Conservation (phyloP, 1,139 yeast species). For the Sugiyamaella japonica region DNA sequence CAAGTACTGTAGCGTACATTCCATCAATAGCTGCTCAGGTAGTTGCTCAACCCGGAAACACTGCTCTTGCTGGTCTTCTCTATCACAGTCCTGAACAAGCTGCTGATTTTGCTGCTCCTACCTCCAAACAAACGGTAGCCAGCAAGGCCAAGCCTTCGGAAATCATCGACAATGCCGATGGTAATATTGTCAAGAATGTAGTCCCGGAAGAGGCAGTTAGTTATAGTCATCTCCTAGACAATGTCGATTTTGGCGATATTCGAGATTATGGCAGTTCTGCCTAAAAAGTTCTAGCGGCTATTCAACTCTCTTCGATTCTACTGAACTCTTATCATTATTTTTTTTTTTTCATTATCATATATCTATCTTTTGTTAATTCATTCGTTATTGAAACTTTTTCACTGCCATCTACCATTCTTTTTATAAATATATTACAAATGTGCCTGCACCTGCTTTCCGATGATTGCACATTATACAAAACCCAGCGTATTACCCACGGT, state of each 20-base stretch:
- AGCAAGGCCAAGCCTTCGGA: not conserved
- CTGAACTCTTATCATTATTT: not conserved
- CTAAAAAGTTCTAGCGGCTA: not conserved
- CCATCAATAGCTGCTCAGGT: slow-evolving; percentile 10
- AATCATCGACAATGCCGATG: slow-evolving; percentile 9
- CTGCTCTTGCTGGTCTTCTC: not conserved
- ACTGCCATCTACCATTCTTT: not conserved
- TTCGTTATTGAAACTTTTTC: not conserved
- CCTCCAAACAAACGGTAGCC: not conserved
- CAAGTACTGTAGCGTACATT: slow-evolving; percentile 3
- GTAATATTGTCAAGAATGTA: slow-evolving; percentile 2
- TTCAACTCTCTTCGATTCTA: slow-evolving; percentile 6
- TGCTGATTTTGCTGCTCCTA: not conserved
- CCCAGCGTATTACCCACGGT: no score
- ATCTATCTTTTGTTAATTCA: slow-evolving; percentile 1
- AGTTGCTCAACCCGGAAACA: slow-evolving; percentile 6
- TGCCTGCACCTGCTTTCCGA: not conserved
- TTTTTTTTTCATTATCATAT: not conserved
- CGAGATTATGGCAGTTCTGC: slow-evolving; percentile 14
- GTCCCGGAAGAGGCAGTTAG: not conserved
- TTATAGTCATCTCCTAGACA: slow-evolving; percentile 9
- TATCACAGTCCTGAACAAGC: slow-evolving; percentile 6
- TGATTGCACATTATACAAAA: no score
- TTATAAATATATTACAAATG: slow-evolving; percentile 10
- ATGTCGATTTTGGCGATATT: slow-evolving; percentile 18